Evolutionary conservation across 441 rosid species (phyloP).

Genomic region (Viola pubescens): DNA sequence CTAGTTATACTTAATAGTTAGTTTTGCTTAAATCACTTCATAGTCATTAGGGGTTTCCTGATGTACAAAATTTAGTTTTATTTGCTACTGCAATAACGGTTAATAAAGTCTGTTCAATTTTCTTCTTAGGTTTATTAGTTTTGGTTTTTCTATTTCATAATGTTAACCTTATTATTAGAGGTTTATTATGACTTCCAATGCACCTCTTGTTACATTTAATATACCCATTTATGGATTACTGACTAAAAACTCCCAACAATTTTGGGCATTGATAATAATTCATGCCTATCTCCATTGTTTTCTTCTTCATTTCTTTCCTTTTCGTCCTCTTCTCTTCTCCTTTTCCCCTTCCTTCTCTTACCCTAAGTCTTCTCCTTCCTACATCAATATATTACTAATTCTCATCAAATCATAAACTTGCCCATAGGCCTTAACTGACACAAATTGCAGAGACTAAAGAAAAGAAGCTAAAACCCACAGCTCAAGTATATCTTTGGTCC

Average conservation of each 20-base stretch:
- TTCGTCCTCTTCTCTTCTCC: not conserved
- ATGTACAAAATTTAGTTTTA: too few relatives aligned
- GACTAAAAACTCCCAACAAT: not conserved
- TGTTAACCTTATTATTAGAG: too few relatives aligned
- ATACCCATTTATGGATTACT: too few relatives aligned
- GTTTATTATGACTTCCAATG: too few relatives aligned
- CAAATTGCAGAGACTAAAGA: not conserved
- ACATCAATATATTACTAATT: not conserved
- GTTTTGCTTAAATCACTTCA: too few relatives aligned
- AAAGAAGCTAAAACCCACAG: not conserved
- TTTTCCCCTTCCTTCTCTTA: not conserved
- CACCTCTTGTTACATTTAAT: too few relatives aligned
- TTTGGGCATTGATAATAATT: not conserved
- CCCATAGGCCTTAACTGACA: not conserved
- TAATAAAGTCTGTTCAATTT: too few relatives aligned
- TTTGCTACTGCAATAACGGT: too few relatives aligned
- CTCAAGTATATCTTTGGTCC: not conserved
- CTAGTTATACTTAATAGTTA: not conserved
- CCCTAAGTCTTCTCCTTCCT: slow-evolving; percentile 2
- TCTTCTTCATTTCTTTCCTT: not conserved
- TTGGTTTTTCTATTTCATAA: too few relatives aligned
- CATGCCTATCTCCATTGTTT: slow-evolving; percentile 2
- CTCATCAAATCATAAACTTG: slow-evolving; percentile 4
- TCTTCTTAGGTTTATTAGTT: too few relatives aligned
- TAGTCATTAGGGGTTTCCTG: too few relatives aligned